phyloP scores from a whole-genome alignment of 495 filamentous ascomycete genomes.

The Lichina pygmaea region DNA sequence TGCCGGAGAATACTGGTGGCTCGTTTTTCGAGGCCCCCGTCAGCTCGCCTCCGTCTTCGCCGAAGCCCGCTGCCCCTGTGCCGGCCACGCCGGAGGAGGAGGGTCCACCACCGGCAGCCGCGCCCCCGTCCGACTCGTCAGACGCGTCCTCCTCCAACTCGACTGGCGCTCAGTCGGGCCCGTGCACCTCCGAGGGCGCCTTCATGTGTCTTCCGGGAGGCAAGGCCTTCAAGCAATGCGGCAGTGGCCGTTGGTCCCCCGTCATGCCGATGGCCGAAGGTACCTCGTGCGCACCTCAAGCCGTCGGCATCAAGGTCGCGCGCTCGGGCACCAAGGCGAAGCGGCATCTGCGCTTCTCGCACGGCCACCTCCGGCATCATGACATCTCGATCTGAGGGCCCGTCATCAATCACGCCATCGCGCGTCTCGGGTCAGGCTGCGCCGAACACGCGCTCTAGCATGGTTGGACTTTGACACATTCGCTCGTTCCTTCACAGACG shows the following conservation, averaged over 20 bases:
- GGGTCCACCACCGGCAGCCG: too few species aligned
- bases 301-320: not conserved
- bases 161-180: conserved; percentile 6
- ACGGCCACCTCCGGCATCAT: not conserved
- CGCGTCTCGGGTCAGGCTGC: too few species aligned
- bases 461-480: too few species aligned
- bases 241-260: conserved; percentile 16
- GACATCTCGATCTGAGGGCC: too few species aligned
- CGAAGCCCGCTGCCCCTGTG: not conserved
- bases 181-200: conserved; percentile 16
- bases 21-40: conserved; percentile 2
- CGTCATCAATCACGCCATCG: too few species aligned
- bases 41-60: not conserved
- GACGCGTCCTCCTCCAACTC: not conserved
- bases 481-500: too few species aligned
- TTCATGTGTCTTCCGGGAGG: conserved; percentile 18
- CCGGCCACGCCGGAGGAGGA: not conserved
- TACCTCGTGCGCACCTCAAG: conserved; percentile 8
- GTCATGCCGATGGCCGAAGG: conserved; percentile 13
- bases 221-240: conserved; percentile 18
- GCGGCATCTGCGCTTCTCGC: not conserved
- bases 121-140: too few species aligned
- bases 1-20: conserved; percentile 5
- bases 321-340: not conserved
- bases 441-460: too few species aligned